Percentiles rank a stretch among this genome's conserved stretches.
phyloP scores from a whole-genome alignment of 1,139 yeast genomes.

The Magnusiomyces ingens region DNA sequence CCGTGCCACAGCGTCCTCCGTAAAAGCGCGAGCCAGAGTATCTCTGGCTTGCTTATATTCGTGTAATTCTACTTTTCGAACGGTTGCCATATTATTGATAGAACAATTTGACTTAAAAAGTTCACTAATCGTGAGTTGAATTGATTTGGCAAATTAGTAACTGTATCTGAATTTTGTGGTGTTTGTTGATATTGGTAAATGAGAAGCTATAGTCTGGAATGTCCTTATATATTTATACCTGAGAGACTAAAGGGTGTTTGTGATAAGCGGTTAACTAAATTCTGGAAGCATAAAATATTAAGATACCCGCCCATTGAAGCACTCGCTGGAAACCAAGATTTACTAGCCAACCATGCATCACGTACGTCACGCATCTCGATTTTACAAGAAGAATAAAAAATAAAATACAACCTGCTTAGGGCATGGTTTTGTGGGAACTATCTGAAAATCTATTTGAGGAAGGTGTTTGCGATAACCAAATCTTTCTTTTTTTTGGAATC shows the following conservation, averaged over 20 bases:
- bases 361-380: too few species aligned
- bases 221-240: background rate
- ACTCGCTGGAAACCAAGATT: too few species aligned
- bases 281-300: too few species aligned
- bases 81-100: conserved; percentile 3
- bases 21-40: conserved; percentile 47
- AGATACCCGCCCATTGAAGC: too few species aligned
- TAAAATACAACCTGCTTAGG: too few species aligned
- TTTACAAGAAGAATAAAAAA: too few species aligned
- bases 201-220: background rate
- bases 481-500: too few species aligned
- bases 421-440: too few species aligned
- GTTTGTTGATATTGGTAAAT: background rate
- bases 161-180: background rate
- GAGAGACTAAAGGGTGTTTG: background rate
- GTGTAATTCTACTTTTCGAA: conserved; percentile 30
- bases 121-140: background rate
- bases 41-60: conserved; percentile 52
- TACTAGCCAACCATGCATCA: too few species aligned
- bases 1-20: conserved; percentile 46
- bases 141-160: background rate
- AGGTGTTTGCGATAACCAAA: too few species aligned
- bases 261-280: too few species aligned
- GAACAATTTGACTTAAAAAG: background rate
- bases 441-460: too few species aligned